A percentile compares a stretch with the other conserved stretches of the same genome.
Conservation (phyloP, 768 basidiomycete species). For the Chiua virens region DNA sequence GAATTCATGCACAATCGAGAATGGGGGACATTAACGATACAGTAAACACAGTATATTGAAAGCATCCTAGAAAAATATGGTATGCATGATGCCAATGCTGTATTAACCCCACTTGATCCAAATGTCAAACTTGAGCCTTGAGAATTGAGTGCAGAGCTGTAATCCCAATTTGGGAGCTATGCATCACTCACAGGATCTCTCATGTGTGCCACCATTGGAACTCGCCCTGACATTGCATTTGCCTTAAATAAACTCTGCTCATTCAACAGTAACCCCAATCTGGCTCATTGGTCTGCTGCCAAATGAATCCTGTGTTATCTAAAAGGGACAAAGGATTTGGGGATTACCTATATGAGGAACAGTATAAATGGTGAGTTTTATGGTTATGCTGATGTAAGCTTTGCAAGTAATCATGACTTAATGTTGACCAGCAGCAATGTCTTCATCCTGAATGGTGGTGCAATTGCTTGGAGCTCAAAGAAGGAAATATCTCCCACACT, state of each 20-base stretch:
- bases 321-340: neutral
- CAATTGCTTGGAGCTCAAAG: conserved; percentile 30
- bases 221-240: conserved; percentile 11
- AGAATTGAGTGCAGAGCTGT: accelerated
- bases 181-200: conserved; percentile 15
- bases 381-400: conserved; percentile 27
- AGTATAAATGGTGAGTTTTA: neutral
- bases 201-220: conserved; percentile 20
- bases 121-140: neutral
- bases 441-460: conserved; percentile 29
- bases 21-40: neutral
- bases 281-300: conserved; percentile 8
- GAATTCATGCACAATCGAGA: conserved; percentile 3
- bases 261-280: conserved; percentile 3
- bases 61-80: neutral
- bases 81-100: neutral
- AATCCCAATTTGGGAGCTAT: neutral
- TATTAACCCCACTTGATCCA: neutral
- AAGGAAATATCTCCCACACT: conserved; percentile 26
- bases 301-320: conserved; percentile 19
- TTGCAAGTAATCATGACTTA: conserved; percentile 21
- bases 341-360: neutral
- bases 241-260: conserved; percentile 1
- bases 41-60: conserved; percentile 9
- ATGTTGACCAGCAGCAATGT: conserved; percentile 22